phyloP scores from a whole-genome alignment of 495 filamentous ascomycete species.

The Tuber borchii region DNA sequence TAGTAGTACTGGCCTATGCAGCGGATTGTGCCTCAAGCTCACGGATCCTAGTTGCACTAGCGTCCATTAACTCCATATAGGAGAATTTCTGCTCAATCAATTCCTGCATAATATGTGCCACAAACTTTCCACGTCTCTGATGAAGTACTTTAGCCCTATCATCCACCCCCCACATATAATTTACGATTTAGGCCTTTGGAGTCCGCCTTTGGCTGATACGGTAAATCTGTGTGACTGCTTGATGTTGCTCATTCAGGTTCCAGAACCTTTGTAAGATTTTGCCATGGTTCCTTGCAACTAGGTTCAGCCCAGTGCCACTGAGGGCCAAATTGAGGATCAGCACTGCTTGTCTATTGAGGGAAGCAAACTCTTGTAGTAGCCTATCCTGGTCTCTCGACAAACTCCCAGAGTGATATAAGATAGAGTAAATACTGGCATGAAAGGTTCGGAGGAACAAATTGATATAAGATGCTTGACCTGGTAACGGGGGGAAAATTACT shows the following conservation, averaged over 20 bases:
- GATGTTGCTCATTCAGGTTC: no score
- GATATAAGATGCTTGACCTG: constrained; percentile 1
- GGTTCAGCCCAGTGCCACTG: background rate
- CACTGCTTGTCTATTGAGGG: background rate
- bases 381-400: background rate
- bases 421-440: background rate
- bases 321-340: background rate
- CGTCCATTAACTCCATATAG: background rate
- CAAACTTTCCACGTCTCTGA: background rate
- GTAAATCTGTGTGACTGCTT: no score
- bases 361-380: background rate
- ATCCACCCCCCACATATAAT: background rate
- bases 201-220: no score
- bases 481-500: background rate
- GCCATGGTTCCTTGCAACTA: background rate
- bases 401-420: background rate
- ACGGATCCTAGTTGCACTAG: background rate
- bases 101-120: no score
- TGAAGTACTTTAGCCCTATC: background rate
- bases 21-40: background rate
- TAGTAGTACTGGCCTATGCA: background rate
- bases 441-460: background rate
- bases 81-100: no score
- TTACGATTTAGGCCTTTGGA: background rate
- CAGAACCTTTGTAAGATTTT: constrained; percentile 1